Percentiles rank a stretch among this genome's conserved stretches.
phyloP scores from a whole-genome alignment of 2,329 filamentous ascomycete species.

The Monilinia fructicola region DNA sequence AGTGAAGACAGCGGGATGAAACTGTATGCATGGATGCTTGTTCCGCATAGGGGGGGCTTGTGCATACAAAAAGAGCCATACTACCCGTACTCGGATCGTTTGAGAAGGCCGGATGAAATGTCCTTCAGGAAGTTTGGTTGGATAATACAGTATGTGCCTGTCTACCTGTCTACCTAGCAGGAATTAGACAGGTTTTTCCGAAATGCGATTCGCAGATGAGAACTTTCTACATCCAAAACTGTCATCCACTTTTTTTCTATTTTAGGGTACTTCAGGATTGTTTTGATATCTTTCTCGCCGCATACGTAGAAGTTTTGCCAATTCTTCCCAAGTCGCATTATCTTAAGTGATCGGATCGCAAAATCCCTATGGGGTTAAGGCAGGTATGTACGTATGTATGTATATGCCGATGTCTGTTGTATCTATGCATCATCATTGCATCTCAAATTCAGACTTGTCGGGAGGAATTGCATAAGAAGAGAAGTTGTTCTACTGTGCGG shows the following conservation, averaged over 20 bases:
- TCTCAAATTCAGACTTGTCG: no score
- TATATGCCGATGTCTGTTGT: background rate
- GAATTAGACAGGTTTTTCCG: background rate
- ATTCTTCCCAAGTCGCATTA: background rate
- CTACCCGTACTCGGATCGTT: background rate
- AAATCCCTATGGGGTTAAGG: background rate
- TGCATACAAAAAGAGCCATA: background rate
- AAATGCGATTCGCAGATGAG: background rate
- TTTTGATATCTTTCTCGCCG: background rate
- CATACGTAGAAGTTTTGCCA: background rate
- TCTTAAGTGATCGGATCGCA: background rate
- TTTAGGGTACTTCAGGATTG: background rate
- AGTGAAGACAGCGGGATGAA: background rate
- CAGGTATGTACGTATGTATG: background rate
- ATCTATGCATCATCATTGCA: background rate
- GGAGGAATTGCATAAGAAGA: no score
- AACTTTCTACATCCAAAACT: background rate
- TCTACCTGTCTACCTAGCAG: background rate
- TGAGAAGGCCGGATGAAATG: background rate
- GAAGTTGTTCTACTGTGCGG: no score
- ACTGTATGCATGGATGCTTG: background rate
- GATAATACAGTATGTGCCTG: background rate
- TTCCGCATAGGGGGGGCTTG: background rate
- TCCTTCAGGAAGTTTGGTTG: background rate
- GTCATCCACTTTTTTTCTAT: background rate